Conservation (phyloP, 2,329 filamentous ascomycete species). For the Myriosclerotinia duriaeana region DNA sequence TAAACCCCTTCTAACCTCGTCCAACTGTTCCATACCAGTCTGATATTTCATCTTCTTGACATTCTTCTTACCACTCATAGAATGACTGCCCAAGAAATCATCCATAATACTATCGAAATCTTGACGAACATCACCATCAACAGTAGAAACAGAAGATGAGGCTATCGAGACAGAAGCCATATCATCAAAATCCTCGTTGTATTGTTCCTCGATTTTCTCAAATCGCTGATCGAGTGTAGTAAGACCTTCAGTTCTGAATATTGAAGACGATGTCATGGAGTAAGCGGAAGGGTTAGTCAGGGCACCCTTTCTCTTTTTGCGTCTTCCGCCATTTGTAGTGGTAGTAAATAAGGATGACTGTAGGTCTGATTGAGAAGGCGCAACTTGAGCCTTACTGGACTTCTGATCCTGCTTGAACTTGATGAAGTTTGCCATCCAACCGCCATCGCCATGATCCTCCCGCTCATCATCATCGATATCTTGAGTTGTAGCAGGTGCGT, state of each 20-base stretch:
- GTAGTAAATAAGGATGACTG: constrained; percentile 72
- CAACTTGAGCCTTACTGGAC: constrained; percentile 43
- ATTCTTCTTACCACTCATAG: constrained; percentile 68
- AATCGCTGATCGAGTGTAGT: constrained; percentile 85
- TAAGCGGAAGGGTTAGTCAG: constrained; percentile 83
- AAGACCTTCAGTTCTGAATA: constrained; percentile 84
- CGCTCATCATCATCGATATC: constrained; percentile 52
- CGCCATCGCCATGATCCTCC: constrained; percentile 66
- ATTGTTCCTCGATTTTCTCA: constrained; percentile 84
- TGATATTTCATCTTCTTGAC: constrained; percentile 80
- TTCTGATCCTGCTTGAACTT: constrained; percentile 87
- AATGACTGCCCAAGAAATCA: constrained; percentile 79
- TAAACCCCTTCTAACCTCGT: constrained; percentile 79
- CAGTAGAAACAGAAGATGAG: constrained; percentile 66
- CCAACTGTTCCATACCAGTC: constrained; percentile 82
- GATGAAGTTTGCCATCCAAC: constrained; percentile 90
- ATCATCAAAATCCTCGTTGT: constrained; percentile 62
- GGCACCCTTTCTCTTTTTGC: constrained; percentile 94
- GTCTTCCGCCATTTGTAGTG: constrained; percentile 74
- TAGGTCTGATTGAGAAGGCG: constrained; percentile 58
- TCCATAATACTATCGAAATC: constrained; percentile 93
- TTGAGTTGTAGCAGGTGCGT: constrained; percentile 42
- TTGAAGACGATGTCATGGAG: constrained; percentile 86
- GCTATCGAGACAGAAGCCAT: constrained; percentile 62
- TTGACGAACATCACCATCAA: constrained; percentile 64